phyloP scores from a whole-genome alignment of 495 filamentous ascomycete genomes.

The Aspergillus sparsus region DNA sequence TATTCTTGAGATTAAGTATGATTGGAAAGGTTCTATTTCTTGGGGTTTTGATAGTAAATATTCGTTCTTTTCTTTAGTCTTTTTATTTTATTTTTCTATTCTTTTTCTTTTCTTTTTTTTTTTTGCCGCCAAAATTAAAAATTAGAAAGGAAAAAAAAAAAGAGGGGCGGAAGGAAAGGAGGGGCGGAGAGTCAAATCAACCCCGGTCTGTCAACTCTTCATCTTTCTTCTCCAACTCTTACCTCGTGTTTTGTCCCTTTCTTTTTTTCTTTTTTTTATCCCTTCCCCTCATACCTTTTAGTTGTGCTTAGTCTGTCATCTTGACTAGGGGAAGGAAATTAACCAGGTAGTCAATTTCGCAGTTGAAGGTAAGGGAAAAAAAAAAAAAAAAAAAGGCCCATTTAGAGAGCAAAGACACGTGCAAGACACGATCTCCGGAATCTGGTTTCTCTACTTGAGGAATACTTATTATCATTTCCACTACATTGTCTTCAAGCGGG shows the following conservation, averaged over 20 bases:
- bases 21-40: no score
- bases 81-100: not conserved
- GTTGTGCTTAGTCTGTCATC: not conserved
- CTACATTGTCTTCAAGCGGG: conserved; percentile 14
- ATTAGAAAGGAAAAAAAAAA: not conserved
- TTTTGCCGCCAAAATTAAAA: conserved; percentile 7
- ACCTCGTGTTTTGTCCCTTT: conserved; percentile 15
- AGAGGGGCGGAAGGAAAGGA: conserved; percentile 15
- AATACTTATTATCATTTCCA: conserved; percentile 2
- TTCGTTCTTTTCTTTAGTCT: not conserved
- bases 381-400: not conserved
- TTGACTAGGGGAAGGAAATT: no score
- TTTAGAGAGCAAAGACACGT: conserved; percentile 14
- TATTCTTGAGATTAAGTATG: not conserved
- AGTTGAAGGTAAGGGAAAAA: no score
- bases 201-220: not conserved
- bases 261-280: conserved; percentile 9
- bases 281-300: conserved; percentile 10
- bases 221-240: not conserved
- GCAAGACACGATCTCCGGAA: conserved; percentile 10
- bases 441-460: conserved; percentile 1
- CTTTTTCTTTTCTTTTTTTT: conserved; percentile 10
- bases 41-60: not conserved
- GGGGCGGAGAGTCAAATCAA: conserved; percentile 1
- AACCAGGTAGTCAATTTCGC: no score